Evolutionary conservation across 2,329 filamentous ascomycete genomes (phyloP), one percentile per base, ranked within the genome.

Genomic region (Davidsoniella eucalypti): DNA sequence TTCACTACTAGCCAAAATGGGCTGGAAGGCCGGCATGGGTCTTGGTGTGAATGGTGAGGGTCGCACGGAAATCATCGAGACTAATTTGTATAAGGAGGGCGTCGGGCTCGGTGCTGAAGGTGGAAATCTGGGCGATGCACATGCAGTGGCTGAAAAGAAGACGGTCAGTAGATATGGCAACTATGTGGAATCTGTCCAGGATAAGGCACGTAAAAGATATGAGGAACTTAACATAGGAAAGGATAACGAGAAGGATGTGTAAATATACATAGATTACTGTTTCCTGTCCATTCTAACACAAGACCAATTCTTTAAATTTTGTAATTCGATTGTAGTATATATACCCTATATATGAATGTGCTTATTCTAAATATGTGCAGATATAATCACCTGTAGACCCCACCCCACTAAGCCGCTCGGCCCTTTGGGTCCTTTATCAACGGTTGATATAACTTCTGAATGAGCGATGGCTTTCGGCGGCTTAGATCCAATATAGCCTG

Each of bases 401-500:
- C 5, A 5, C 21, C 21, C 4, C 21, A 23, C 4, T 33, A 9
- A 33, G 6, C 4, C 8, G 29, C 4, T 33, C 2, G 3, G 29
- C 2, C 29, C 29, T 33, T 4, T 1, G 29, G 29, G 29, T 33
- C 29, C 29, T 33, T 33, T 4, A 33, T 33, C 12, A 12, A 12
- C 6, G 9, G 9, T 33, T 76, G 72, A 56, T 70, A 76, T 56
- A 67, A 76, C 54, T 58, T 65, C 26, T 58, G 57, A 26, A 78
- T 62, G 52, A 94, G 61, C 58, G 79, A 69, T 9, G 85, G 86
- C 61, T 85, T 85, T 61, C 85, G 69, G 55, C 76, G 72, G 43
- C 80, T 78, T 47, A 94, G 63, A 65, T 90, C 83, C 26, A 92
- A 64, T 51, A 92, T 75, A 53, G 84, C 85, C 66, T 90, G 82